These are phyloP conservation scores for Karstenula rhodostoma DNA, from an alignment of 2,329 filamentous ascomycete genomes.

Conservation along the genomic window DNA sequence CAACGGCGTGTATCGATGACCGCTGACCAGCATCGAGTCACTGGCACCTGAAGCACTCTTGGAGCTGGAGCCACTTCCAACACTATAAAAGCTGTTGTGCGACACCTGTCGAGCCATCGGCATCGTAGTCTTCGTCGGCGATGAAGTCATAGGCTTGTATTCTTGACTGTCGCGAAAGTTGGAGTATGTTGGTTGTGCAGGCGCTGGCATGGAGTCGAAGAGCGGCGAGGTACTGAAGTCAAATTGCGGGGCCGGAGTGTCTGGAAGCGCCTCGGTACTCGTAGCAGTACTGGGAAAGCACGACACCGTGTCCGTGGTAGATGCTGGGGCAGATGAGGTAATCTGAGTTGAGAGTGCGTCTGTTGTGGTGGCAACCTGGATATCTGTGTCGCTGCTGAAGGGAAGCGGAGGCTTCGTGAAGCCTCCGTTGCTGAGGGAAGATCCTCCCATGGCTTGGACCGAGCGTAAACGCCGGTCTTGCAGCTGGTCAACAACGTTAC, in stretches of 20 bases:
- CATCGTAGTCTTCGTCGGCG: slow-evolving; percentile 26
- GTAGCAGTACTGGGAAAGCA: slow-evolving; percentile 22
- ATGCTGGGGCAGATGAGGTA: slow-evolving; percentile 17
- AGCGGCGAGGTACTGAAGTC: slow-evolving; percentile 36
- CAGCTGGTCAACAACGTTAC: slow-evolving; percentile 40
- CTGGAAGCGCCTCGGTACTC: slow-evolving; percentile 16
- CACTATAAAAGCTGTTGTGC: slow-evolving; percentile 51
- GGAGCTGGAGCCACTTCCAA: slow-evolving; percentile 42
- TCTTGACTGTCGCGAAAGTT: slow-evolving; percentile 26
- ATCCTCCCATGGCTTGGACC: slow-evolving; percentile 28
- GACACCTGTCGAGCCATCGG: slow-evolving; percentile 41
- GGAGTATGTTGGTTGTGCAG: slow-evolving; percentile 36
- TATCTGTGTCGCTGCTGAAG: slow-evolving; percentile 25
- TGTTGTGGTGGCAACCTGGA: slow-evolving; percentile 15
- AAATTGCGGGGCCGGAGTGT: slow-evolving; percentile 25
- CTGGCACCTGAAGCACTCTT: slow-evolving; percentile 39
- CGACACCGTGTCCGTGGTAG: slow-evolving; percentile 21
- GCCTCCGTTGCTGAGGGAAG: slow-evolving; percentile 15
- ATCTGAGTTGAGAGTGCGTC: slow-evolving; percentile 17
- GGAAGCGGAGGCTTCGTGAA: slow-evolving; percentile 32
- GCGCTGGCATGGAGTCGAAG: slow-evolving; percentile 30
- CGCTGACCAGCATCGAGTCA: slow-evolving; percentile 50
- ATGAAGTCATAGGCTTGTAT: slow-evolving; percentile 27
- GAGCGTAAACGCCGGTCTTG: slow-evolving; percentile 43
- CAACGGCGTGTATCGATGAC: slow-evolving; percentile 46